phyloP scores from a whole-genome alignment of 768 basidiomycete species.

The Hebeloma cylindrosporum region DNA sequence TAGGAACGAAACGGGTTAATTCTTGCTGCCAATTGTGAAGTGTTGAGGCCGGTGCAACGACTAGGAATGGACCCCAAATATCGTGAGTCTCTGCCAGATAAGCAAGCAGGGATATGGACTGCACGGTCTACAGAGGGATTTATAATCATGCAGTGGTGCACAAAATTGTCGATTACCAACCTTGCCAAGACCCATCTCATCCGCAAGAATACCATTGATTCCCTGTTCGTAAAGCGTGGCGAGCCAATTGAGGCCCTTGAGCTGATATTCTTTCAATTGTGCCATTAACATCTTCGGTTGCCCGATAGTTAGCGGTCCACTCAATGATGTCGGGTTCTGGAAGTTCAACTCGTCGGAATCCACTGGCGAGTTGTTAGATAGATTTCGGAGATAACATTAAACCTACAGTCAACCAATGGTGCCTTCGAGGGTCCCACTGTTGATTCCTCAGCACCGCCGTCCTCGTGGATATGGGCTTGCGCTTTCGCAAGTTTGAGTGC shows the following conservation, averaged over 20 bases:
- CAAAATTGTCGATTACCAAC: constrained; percentile 33
- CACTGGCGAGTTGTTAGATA: constrained; percentile 43
- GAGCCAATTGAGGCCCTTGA: constrained; percentile 98
- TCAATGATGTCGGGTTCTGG: constrained; percentile 94
- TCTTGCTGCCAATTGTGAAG: constrained; percentile 99
- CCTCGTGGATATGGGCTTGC: constrained; percentile 44
- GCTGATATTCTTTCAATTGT: constrained; percentile 95
- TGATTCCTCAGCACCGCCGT: constrained; percentile 40
- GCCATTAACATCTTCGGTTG: constrained; percentile 98
- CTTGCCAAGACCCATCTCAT: constrained; percentile 97
- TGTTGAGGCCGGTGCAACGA: constrained; percentile 96
- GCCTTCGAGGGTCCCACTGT: constrained; percentile 29
- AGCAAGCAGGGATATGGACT: constrained; percentile 94
- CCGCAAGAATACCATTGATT: constrained; percentile 98
- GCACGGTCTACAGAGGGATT: constrained; percentile 70
- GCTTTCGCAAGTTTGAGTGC: constrained; percentile 68
- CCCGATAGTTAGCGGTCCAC: constrained; percentile 77
- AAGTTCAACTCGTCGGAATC: constrained; percentile 98
- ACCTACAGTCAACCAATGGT: constrained; percentile 73
- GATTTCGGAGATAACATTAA: constrained; percentile 19
- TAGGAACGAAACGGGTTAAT: constrained; percentile 91
- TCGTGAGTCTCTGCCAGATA: constrained; percentile 97
- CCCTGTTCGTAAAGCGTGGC: constrained; percentile 98
- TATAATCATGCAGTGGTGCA: neutral
- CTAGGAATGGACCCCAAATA: constrained; percentile 99